These are phyloP conservation scores for Omphalotus guepiniiformis DNA, from an alignment of 768 basidiomycete species.

Conservation along the genomic window DNA sequence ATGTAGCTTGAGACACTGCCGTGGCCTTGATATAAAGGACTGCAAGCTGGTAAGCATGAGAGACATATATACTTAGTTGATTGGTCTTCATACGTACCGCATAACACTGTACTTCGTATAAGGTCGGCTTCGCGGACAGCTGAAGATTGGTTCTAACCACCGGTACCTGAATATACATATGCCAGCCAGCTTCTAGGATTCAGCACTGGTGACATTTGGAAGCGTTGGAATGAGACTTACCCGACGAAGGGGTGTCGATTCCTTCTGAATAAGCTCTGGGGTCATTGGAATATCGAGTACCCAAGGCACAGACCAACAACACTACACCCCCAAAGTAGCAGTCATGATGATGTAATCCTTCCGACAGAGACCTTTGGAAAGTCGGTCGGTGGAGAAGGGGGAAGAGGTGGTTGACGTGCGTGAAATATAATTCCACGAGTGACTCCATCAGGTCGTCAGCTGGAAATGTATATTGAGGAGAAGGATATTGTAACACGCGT, in stretches of 20 bases:
- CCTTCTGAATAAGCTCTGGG: conserved; percentile 50
- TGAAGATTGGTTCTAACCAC: conserved; percentile 47
- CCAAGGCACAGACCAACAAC: conserved; percentile 65
- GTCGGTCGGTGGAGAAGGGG: conserved; percentile 39
- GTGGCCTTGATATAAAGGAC: conserved; percentile 45
- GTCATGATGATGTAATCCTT: conserved; percentile 25
- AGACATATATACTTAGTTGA: neutral
- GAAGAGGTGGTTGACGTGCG: conserved; percentile 31
- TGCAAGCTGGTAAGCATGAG: conserved; percentile 34
- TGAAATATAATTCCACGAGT: conserved; percentile 49
- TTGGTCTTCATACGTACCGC: conserved; percentile 41
- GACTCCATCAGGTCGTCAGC: conserved; percentile 28
- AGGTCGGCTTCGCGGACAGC: conserved; percentile 52
- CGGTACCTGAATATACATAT: conserved; percentile 63
- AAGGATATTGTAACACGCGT: neutral
- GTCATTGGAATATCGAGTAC: conserved; percentile 57
- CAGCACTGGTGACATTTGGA: neutral
- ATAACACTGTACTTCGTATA: conserved; percentile 72
- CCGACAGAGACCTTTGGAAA: conserved; percentile 29
- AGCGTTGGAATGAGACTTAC: neutral
- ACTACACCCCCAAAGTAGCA: conserved; percentile 46
- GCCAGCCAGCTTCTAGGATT: conserved; percentile 51
- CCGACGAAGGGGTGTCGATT: conserved; percentile 34
- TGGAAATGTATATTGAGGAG: conserved; percentile 26
- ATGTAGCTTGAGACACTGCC: conserved; percentile 49